phyloP scores from a whole-genome alignment of 2,329 filamentous ascomycete genomes.

The Hypoxylon sp. region DNA sequence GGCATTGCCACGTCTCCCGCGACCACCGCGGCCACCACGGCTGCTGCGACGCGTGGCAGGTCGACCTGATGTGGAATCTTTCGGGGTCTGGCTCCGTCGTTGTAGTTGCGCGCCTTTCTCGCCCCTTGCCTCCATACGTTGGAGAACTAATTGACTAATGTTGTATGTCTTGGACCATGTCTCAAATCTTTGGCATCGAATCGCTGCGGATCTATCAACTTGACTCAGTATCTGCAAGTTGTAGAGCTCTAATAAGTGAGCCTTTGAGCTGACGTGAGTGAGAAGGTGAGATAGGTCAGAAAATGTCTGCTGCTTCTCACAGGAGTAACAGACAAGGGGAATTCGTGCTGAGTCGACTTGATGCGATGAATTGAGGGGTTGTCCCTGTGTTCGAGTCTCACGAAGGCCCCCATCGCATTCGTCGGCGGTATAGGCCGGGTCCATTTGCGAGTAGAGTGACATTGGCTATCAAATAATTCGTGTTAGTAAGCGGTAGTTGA shows the following conservation, averaged over 20 bases:
- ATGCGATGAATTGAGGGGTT: slow-evolving; percentile 10
- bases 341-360: slow-evolving; percentile 58
- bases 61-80: slow-evolving; percentile 50
- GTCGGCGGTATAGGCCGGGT: background rate
- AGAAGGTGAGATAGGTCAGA: slow-evolving; percentile 93
- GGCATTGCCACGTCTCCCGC: slow-evolving; percentile 38
- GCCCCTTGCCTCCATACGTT: slow-evolving; percentile 82
- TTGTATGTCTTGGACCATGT: slow-evolving; percentile 81
- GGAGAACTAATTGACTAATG: slow-evolving; percentile 80
- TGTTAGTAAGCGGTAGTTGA: background rate
- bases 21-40: slow-evolving; percentile 41
- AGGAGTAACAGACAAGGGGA: slow-evolving; percentile 85
- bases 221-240: slow-evolving; percentile 81
- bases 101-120: slow-evolving; percentile 65
- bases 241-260: slow-evolving; percentile 88
- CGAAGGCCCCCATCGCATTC: slow-evolving; percentile 1
- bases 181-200: slow-evolving; percentile 77
- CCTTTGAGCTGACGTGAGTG: slow-evolving; percentile 92
- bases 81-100: slow-evolving; percentile 47
- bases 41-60: slow-evolving; percentile 38
- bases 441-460: slow-evolving; percentile 7
- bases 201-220: slow-evolving; percentile 74
- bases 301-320: slow-evolving; percentile 83
- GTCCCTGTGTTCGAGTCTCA: background rate
- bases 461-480: slow-evolving; percentile 17